Percentiles rank a stretch among this genome's conserved stretches.
phyloP scores from a whole-genome alignment of 2,329 filamentous ascomycete genomes.

The Alternaria triticimaculans region DNA sequence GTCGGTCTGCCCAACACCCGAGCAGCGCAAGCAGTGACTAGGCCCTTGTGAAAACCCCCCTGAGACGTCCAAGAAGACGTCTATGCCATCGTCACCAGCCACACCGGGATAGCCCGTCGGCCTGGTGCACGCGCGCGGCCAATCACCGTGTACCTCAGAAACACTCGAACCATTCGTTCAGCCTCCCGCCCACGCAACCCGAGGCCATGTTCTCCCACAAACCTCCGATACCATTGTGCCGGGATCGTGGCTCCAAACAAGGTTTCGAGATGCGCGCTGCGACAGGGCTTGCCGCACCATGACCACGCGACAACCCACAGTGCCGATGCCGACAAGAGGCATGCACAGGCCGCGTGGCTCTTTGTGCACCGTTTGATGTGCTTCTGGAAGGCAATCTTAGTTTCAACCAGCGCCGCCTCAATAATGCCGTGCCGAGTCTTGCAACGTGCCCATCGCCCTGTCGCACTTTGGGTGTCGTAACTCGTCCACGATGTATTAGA shows the following conservation, averaged over 20 bases:
- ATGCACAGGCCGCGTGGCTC: conserved; percentile 2
- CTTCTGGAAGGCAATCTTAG: conserved; percentile 11
- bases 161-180: conserved; percentile 3
- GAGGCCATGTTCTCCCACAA: neutral
- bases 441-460: conserved; percentile 8
- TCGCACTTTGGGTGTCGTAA: conserved; percentile 11
- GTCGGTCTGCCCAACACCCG: neutral
- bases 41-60: neutral
- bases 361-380: conserved; percentile 5
- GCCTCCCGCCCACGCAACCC: neutral
- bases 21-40: neutral
- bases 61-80: conserved; percentile 2
- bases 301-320: neutral
- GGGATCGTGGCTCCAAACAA: conserved; percentile 6
- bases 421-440: conserved; percentile 7
- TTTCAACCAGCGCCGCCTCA: conserved; percentile 14
- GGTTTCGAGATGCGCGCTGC: conserved; percentile 17
- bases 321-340: neutral
- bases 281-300: conserved; percentile 16
- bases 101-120: neutral
- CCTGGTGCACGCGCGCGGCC: neutral
- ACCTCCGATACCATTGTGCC: neutral
- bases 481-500: conserved; percentile 12
- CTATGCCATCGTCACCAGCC: conserved; percentile 5
- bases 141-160: neutral